Evolutionary conservation across 2,329 filamentous ascomycete genomes (phyloP), one percentile per base, ranked within the genome.

Genomic region (Anthostomella pinea): DNA sequence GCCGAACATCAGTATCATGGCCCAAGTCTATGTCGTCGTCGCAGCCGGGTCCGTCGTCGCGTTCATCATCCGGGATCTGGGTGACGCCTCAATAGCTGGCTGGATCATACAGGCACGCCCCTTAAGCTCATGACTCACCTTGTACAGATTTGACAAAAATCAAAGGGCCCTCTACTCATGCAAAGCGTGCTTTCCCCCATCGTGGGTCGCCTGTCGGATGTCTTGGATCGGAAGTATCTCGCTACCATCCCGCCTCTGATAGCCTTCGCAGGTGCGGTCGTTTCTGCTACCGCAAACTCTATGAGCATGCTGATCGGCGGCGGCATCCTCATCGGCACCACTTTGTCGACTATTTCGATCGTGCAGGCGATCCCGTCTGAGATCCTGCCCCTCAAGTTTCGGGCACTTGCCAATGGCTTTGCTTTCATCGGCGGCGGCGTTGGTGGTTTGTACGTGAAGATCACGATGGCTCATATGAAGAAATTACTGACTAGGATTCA

Each of bases 261-360:
- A 16, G 73, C 75, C 3, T 75, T 75, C 39, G 64, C 66, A 8
- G 75, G 75, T 9, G 67, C 72, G 6, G 63, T 77, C 10, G 58
- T 78, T 2, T 78, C 71, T 6, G 75, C 74, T 5, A 75, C 69
- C 44, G 75, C 75, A 0, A 70, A 63, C 0, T 71, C 66, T 3
- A 79, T 78, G 75, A 65, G 62, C 32, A 72, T 74, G 63, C 59
- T 78, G 3, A 75, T 77, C 35, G 73, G 69, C 6, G 75, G 74
- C n/a, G 72, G 74, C 8, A 68, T 79, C 5, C 57, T 78, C n/a
- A 74, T 77, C 29, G 75, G 75, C 16, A 62, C 62, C 3, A 77
- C 74, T 0, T 63, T 79, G 19, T 59, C 70, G 2, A 77, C 73
- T 0, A 73, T 77, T 24, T 63, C 72, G 8, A 74, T 79, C 35